Evolutionary conservation across 768 basidiomycete species (phyloP).

Genomic region (Podaxis carcinomalis): DNA sequence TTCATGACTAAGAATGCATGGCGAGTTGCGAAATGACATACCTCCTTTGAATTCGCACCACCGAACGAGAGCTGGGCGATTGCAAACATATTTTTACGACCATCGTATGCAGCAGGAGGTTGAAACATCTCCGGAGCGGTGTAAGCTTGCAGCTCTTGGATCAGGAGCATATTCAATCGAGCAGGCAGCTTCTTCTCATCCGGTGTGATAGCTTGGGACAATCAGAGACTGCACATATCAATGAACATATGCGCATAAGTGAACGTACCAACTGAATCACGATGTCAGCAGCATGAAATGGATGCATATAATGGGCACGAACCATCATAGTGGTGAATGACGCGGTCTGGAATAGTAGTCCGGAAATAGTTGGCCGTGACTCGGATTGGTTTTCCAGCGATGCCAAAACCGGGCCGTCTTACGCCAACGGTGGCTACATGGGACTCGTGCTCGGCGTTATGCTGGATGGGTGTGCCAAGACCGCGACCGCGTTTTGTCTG

Average conservation of each 20-base stretch:
- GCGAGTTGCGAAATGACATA: conserved; percentile 19
- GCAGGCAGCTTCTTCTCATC: conserved; percentile 22
- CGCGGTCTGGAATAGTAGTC: conserved; percentile 42
- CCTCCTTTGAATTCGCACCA: conserved; percentile 47
- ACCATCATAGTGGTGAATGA: conserved; percentile 70
- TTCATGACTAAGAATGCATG: background rate
- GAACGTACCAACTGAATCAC: conserved; percentile 24
- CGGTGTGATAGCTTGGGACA: conserved; percentile 19
- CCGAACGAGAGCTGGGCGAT: conserved; percentile 54
- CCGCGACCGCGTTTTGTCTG: background rate
- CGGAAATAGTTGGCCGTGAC: conserved; percentile 43
- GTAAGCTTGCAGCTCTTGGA: conserved; percentile 52
- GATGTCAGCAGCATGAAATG: background rate
- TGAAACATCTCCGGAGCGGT: conserved; percentile 59
- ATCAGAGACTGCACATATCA: background rate
- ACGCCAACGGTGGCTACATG: conserved; percentile 54
- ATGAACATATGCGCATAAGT: background rate
- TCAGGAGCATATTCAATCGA: conserved; percentile 58
- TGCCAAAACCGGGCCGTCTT: conserved; percentile 55
- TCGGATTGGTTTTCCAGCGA: conserved; percentile 23
- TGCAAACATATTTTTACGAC: conserved; percentile 70
- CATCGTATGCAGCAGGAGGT: conserved; percentile 69
- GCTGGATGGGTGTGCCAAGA: background rate
- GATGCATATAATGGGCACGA: conserved; percentile 10
- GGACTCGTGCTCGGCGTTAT: conserved; percentile 13